Conservation (phyloP, 805 yeast species). For the Danielia reshetovae region DNA sequence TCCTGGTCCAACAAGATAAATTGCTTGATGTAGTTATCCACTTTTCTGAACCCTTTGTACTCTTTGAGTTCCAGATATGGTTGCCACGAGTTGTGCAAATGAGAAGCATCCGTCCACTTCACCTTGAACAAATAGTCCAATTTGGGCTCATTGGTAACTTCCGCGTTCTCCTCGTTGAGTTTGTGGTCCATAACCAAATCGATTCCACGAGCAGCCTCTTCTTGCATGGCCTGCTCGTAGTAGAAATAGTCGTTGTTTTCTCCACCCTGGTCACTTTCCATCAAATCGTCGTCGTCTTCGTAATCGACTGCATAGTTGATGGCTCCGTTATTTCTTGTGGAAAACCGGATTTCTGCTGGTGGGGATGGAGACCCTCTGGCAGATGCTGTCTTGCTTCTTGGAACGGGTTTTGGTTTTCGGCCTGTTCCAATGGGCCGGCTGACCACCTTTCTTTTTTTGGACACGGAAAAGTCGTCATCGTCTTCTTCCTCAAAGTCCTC, state of each 20-base stretch:
- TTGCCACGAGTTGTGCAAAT: conserved; percentile 95
- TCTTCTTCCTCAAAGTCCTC: conserved; percentile 11
- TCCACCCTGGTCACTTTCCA: conserved; percentile 40
- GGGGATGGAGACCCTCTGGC: conserved; percentile 19
- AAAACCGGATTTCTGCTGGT: conserved; percentile 60
- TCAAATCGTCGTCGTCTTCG: conserved; percentile 51
- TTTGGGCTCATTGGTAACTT: conserved; percentile 51
- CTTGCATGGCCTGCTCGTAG: conserved; percentile 28
- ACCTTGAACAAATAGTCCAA: conserved; percentile 55
- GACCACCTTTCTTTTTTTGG: conserved; percentile 15
- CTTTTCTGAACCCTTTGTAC: conserved; percentile 72
- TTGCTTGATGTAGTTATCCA: conserved; percentile 87
- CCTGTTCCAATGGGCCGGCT: conserved; percentile 18
- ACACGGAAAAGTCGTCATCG: conserved; percentile 11
- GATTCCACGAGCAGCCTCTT: conserved; percentile 31
- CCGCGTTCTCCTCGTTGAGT: conserved; percentile 31
- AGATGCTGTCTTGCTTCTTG: conserved; percentile 32
- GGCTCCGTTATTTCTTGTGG: conserved; percentile 63
- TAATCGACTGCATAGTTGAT: conserved; percentile 76
- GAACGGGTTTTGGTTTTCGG: conserved; percentile 17
- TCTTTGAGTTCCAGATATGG: conserved; percentile 49
- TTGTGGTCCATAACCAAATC: conserved; percentile 42
- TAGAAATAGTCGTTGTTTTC: conserved; percentile 31
- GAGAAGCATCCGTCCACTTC: conserved; percentile 87
- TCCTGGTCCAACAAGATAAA: conserved; percentile 69